Evolutionary conservation across 2,329 filamentous ascomycete species (phyloP).

Genomic region (Seiridium unicorne): DNA sequence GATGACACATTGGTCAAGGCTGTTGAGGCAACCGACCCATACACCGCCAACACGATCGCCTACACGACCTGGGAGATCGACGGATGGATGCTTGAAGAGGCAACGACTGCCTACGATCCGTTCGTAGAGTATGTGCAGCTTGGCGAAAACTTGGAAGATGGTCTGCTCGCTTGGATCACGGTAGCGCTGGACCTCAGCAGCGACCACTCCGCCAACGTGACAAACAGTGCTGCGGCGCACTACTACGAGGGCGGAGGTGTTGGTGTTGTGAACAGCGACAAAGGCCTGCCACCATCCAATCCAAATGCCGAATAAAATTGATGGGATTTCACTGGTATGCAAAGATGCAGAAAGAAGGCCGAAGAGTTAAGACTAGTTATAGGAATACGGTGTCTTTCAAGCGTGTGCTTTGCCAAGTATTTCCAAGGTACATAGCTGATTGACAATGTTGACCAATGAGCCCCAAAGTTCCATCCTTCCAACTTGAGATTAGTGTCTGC

Average conservation of each 20-base stretch:
- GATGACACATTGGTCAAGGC: conserved; percentile 53
- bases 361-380: too few species aligned
- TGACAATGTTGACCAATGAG: not conserved
- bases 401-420: too few species aligned
- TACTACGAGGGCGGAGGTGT: conserved; percentile 6
- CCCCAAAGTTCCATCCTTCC: not conserved
- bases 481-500: not conserved
- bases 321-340: too few species aligned
- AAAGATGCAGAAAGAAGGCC: too few species aligned
- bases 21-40: conserved; percentile 1
- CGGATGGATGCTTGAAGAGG: conserved; percentile 4
- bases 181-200: conserved; percentile 4
- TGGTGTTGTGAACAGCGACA: not conserved
- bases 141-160: not conserved
- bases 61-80: conserved; percentile 5
- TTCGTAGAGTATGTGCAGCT: conserved; percentile 7
- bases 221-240: not conserved
- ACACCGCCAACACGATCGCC: conserved; percentile 3
- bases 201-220: not conserved
- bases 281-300: conserved; percentile 1
- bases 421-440: not conserved
- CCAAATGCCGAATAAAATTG: not conserved
- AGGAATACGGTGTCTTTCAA: too few species aligned
- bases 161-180: conserved; percentile 6
- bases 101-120: not conserved